A percentile compares a stretch with the other conserved stretches of the same genome.
Conservation (phyloP, 2,329 filamentous ascomycete species). For the Fusarium phyllophilum region DNA sequence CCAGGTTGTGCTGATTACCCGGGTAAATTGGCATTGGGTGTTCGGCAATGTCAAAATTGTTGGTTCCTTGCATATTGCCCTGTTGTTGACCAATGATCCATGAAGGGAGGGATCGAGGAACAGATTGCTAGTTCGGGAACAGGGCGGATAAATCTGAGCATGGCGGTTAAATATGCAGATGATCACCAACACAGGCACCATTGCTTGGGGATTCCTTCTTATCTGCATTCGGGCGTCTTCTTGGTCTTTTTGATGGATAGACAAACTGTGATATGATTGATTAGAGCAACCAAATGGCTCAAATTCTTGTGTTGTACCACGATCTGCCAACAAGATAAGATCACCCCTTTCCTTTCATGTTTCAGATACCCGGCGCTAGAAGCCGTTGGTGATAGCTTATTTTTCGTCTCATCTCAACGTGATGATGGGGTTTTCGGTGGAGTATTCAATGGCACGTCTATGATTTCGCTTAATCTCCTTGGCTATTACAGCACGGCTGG, state of each 20-base stretch:
- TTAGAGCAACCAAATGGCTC: background rate
- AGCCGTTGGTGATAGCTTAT: background rate
- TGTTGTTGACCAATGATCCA: background rate
- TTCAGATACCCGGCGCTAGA: conserved; percentile 36
- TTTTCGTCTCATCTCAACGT: conserved; percentile 1
- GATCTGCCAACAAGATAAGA: conserved; percentile 4
- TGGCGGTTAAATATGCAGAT: conserved; percentile 12
- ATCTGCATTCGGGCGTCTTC: accelerated
- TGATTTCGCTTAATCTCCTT: conserved; percentile 5
- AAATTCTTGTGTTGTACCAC: background rate
- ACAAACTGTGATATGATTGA: background rate
- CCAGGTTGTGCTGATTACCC: conserved; percentile 4
- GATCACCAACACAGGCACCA: background rate
- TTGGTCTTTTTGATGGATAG: background rate
- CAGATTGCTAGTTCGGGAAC: background rate
- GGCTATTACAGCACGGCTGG: background rate
- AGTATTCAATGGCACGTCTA: background rate
- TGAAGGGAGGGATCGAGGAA: background rate
- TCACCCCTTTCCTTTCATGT: conserved; percentile 10
- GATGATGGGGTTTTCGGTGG: conserved; percentile 11
- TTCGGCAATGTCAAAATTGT: conserved; percentile 22
- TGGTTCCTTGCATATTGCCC: conserved; percentile 14
- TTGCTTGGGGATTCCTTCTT: no score
- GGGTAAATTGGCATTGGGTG: conserved; percentile 6
- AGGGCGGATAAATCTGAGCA: background rate